These are phyloP conservation scores for Bertia moriformis DNA, from an alignment of 2,329 filamentous ascomycete species.

Conservation along the genomic window DNA sequence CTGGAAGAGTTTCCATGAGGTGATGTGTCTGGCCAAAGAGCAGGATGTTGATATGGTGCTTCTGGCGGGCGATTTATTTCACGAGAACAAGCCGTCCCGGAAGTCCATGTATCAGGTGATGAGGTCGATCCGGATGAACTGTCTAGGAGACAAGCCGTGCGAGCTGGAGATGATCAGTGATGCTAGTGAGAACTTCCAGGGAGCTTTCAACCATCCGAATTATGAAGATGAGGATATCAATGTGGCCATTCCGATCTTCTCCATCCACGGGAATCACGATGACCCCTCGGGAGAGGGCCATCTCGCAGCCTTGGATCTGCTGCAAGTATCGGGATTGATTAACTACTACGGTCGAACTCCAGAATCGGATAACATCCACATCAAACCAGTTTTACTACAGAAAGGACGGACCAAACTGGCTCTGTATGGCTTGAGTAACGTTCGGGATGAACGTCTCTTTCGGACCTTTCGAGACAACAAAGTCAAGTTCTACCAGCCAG, in stretches of 20 bases:
- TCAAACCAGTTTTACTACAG: conserved; percentile 83
- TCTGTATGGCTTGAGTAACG: conserved; percentile 86
- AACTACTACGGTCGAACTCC: conserved; percentile 93
- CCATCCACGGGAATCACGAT: conserved; percentile 96
- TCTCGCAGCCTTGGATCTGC: conserved; percentile 74
- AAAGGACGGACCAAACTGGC: conserved; percentile 89
- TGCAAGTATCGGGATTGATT: conserved; percentile 79
- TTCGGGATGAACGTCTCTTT: conserved; percentile 86
- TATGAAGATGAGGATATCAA: conserved; percentile 98
- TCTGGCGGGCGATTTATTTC: conserved; percentile 86
- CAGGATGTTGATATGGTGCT: conserved; percentile 93
- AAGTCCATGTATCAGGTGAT: conserved; percentile 97
- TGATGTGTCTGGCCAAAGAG: conserved; percentile 74
- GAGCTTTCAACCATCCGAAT: conserved; percentile 85
- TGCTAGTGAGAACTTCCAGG: conserved; percentile 77
- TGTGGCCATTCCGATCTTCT: conserved; percentile 90
- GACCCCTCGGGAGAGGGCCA: conserved; percentile 95
- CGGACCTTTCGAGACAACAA: conserved; percentile 84
- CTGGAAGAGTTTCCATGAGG: conserved; percentile 90
- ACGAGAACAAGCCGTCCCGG: conserved; percentile 92
- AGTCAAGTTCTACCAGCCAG: conserved; percentile 83
- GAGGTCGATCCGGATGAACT: conserved; percentile 83
- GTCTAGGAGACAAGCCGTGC: conserved; percentile 86
- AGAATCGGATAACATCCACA: conserved; percentile 81
- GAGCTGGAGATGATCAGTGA: conserved; percentile 91